These are phyloP conservation scores for Aspergillus oerlinghausenensis DNA, from an alignment of 2,329 filamentous ascomycete species.

Conservation along the genomic window DNA sequence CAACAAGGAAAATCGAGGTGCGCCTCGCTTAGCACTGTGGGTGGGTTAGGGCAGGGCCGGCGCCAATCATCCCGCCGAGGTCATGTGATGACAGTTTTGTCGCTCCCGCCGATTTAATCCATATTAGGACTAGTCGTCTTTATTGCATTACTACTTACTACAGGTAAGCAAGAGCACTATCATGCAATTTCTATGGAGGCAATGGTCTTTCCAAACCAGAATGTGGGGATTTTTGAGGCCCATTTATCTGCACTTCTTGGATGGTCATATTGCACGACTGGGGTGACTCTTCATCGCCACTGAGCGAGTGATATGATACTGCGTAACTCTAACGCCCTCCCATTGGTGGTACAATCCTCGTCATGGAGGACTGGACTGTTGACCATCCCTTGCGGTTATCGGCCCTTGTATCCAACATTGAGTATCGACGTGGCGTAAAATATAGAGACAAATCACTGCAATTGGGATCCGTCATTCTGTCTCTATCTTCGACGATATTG, in stretches of 20 bases:
- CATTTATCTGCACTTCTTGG: neutral
- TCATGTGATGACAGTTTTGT: constrained; percentile 22
- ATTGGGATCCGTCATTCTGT: neutral
- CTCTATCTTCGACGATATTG: neutral
- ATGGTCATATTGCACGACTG: neutral
- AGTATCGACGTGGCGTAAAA: neutral
- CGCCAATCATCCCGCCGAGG: constrained; percentile 14
- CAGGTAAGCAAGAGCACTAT: neutral
- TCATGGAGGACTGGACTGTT: neutral
- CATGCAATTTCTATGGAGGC: neutral
- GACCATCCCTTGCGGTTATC: neutral
- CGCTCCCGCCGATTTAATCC: constrained; percentile 2
- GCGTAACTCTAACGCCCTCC: neutral
- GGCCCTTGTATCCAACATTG: neutral
- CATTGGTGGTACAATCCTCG: neutral
- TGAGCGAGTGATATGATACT: neutral
- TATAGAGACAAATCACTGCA: neutral
- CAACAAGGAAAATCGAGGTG: constrained; percentile 37
- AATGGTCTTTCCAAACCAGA: neutral
- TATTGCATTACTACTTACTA: neutral
- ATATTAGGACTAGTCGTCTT: neutral
- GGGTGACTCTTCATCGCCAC: neutral
- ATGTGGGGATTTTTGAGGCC: too few species aligned
- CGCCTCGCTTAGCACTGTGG: constrained; percentile 42
- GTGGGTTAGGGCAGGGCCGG: constrained; percentile 33